These are phyloP conservation scores for Whalleya microplaca DNA, from an alignment of 2,329 filamentous ascomycete species.

Conservation along the genomic window DNA sequence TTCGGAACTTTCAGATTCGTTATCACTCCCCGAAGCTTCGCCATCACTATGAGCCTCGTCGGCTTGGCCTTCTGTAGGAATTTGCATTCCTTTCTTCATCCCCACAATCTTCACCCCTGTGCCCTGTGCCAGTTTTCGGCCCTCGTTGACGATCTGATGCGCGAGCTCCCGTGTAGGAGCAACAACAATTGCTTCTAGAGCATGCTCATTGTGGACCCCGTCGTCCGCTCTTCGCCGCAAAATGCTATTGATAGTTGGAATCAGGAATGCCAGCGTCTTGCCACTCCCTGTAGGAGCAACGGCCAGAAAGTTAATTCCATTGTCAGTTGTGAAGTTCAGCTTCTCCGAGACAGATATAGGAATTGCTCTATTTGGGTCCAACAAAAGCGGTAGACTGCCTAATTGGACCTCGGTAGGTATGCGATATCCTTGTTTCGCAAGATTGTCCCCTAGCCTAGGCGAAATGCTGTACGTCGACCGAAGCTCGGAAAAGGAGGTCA, in stretches of 20 bases:
- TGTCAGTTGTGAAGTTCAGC: slow-evolving; percentile 32
- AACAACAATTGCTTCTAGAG: slow-evolving; percentile 70
- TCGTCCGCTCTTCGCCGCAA: slow-evolving; percentile 58
- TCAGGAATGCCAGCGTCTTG: slow-evolving; percentile 91
- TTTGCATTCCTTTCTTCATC: slow-evolving; percentile 83
- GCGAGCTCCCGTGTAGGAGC: slow-evolving; percentile 81
- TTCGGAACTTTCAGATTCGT: slow-evolving; percentile 35
- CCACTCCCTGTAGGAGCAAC: slow-evolving; percentile 95
- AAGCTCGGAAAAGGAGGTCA: slow-evolving; percentile 77
- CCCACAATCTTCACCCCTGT: slow-evolving; percentile 79
- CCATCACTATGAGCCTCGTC: slow-evolving; percentile 34
- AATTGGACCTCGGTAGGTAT: slow-evolving; percentile 94
- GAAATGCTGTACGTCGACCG: slow-evolving; percentile 74
- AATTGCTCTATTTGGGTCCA: slow-evolving; percentile 60
- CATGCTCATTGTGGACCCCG: slow-evolving; percentile 47
- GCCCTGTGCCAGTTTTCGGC: slow-evolving; percentile 75
- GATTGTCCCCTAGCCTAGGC: slow-evolving; percentile 73
- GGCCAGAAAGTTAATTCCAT: slow-evolving; percentile 74
- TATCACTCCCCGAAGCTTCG: slow-evolving; percentile 14
- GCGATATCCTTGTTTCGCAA: slow-evolving; percentile 81
- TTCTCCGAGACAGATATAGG: slow-evolving; percentile 39
- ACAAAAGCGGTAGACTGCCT: slow-evolving; percentile 77
- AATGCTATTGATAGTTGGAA: slow-evolving; percentile 81
- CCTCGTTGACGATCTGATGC: slow-evolving; percentile 82
- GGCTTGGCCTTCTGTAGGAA: slow-evolving; percentile 54